phyloP scores from a whole-genome alignment of 2,329 filamentous ascomycete genomes.

The Dothiorella sarmentorum region DNA sequence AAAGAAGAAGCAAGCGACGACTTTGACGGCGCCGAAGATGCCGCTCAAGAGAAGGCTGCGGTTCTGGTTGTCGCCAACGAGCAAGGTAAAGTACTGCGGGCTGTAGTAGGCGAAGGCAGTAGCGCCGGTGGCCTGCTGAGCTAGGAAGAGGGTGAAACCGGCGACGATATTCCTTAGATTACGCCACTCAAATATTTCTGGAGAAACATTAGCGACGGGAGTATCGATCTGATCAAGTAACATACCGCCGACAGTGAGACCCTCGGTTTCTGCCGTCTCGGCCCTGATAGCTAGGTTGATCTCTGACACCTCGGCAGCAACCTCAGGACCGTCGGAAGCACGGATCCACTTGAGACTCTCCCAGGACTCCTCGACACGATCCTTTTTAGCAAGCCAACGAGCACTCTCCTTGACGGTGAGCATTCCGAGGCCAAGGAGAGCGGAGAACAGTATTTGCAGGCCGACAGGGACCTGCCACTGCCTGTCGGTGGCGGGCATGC shows the following conservation, averaged over 20 bases:
- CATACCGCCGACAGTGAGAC: slow-evolving; percentile 35
- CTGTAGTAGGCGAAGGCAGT: slow-evolving; percentile 55
- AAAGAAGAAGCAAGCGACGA: slow-evolving; percentile 51
- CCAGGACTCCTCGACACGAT: slow-evolving; percentile 60
- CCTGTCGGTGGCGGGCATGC: slow-evolving; percentile 30
- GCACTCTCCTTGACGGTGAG: slow-evolving; percentile 46
- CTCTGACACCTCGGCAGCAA: slow-evolving; percentile 48
- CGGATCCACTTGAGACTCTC: slow-evolving; percentile 51
- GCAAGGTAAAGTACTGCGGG: slow-evolving; percentile 53
- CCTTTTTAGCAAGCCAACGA: slow-evolving; percentile 63
- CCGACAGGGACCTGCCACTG: slow-evolving; percentile 59
- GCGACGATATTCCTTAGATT: slow-evolving; percentile 45
- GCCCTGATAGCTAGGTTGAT: slow-evolving; percentile 47
- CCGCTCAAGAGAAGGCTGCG: slow-evolving; percentile 49
- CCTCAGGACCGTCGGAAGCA: slow-evolving; percentile 38
- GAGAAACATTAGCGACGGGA: background rate
- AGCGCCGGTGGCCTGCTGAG: slow-evolving; percentile 53
- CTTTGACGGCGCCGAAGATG: slow-evolving; percentile 54
- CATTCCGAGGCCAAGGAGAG: slow-evolving; percentile 30
- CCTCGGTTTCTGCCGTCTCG: slow-evolving; percentile 45
- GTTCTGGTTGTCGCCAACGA: slow-evolving; percentile 45
- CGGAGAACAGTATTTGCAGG: slow-evolving; percentile 32
- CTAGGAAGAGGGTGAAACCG: slow-evolving; percentile 48
- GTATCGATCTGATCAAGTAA: background rate
- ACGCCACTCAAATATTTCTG: slow-evolving; percentile 46